Conservation (phyloP, 2,329 filamentous ascomycete species). For the Neofusicoccum umdonicola region DNA sequence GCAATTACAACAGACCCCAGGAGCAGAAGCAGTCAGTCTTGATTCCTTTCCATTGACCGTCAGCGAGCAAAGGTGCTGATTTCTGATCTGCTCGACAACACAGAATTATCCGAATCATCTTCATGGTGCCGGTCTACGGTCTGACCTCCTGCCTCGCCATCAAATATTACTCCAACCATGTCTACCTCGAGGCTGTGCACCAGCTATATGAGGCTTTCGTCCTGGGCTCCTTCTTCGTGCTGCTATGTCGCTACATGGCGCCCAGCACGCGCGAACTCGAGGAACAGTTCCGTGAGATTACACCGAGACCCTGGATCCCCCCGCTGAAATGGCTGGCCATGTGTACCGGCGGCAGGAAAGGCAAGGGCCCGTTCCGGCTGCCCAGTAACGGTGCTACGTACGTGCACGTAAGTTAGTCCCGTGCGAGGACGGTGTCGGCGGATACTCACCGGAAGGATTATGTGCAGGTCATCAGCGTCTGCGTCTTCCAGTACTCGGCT, state of each 20-base stretch:
- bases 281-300: constrained; percentile 67
- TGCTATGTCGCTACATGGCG: constrained; percentile 73
- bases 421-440: too few species aligned
- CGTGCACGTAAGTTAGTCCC: constrained; percentile 62
- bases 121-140: constrained; percentile 78
- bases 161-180: constrained; percentile 67
- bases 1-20: constrained; percentile 54
- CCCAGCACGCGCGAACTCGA: constrained; percentile 75
- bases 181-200: constrained; percentile 74
- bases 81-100: too few species aligned
- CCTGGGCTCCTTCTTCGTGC: constrained; percentile 75
- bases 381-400: constrained; percentile 75
- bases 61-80: too few species aligned
- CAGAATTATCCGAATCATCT: constrained; percentile 76
- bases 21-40: constrained; percentile 52
- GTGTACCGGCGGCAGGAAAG: constrained; percentile 62
- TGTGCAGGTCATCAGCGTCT: constrained; percentile 64
- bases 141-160: constrained; percentile 69
- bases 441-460: too few species aligned
- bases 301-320: constrained; percentile 66
- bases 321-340: constrained; percentile 65
- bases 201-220: constrained; percentile 83
- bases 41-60: neutral
- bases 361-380: constrained; percentile 61
- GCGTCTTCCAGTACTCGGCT: constrained; percentile 78